Percentiles rank a stretch among this genome's conserved stretches.
Conservation (phyloP, 768 basidiomycete genomes). For the Saitozyma podzolica region DNA sequence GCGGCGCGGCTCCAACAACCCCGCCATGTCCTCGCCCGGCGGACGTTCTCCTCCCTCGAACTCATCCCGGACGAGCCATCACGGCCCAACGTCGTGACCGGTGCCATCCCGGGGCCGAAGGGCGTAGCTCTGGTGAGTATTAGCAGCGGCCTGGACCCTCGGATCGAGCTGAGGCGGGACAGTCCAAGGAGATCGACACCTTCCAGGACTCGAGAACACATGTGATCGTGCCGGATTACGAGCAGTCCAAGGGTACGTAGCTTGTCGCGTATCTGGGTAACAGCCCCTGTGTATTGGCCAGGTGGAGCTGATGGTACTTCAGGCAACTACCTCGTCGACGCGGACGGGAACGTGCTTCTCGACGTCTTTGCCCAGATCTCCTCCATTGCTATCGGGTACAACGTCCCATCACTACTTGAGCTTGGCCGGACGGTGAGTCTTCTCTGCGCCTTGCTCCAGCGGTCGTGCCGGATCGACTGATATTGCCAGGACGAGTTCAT, state of each 20-base stretch:
- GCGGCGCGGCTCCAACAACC: too few species aligned
- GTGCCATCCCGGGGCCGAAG: conserved; percentile 23
- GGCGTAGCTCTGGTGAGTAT: conserved; percentile 12
- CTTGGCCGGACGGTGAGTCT: conserved; percentile 12
- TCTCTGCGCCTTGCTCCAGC: neutral
- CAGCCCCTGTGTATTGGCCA: neutral
- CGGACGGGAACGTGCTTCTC: conserved; percentile 54
- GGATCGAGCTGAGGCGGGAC: neutral
- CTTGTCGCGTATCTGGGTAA: neutral
- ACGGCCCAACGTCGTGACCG: conserved; percentile 18
- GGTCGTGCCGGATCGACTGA: neutral
- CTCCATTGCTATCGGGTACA: conserved; percentile 53
- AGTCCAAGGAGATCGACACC: conserved; percentile 23
- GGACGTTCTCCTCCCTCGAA: conserved; percentile 12
- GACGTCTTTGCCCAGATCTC: conserved; percentile 55
- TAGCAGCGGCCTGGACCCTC: neutral
- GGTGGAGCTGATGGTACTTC: neutral
- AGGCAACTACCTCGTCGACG: conserved; percentile 56
- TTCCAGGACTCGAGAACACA: conserved; percentile 44
- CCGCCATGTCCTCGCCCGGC: neutral
- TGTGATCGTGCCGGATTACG: conserved; percentile 40
- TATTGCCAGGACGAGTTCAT: conserved; percentile 49
- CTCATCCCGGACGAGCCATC: conserved; percentile 22
- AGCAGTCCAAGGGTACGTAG: conserved; percentile 27
- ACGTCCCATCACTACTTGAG: conserved; percentile 27